phyloP scores from a whole-genome alignment of 305 asterid genomes.

The Solanum chacoense region DNA sequence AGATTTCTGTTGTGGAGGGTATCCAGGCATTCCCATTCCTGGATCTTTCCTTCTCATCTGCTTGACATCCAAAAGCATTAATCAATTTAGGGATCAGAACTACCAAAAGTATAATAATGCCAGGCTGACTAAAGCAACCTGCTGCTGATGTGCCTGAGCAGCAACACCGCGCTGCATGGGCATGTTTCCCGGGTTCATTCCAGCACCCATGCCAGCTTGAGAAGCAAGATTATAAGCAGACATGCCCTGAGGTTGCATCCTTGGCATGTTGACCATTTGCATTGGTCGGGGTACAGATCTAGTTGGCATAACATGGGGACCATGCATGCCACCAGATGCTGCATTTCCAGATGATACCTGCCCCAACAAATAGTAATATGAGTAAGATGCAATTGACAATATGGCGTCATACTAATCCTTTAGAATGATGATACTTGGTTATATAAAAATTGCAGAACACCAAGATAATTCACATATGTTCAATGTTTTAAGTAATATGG shows the following conservation, averaged over 20 bases:
- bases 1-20: conserved; percentile 89
- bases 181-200: conserved; percentile 67
- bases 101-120: background rate
- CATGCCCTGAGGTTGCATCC: conserved; percentile 80
- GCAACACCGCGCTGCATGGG: conserved; percentile 91
- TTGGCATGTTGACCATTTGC: conserved; percentile 72
- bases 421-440: background rate
- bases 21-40: conserved; percentile 76
- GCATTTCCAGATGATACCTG: conserved; percentile 73
- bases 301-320: conserved; percentile 66
- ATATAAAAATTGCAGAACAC: background rate
- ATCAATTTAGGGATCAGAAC: background rate
- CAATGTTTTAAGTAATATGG: background rate
- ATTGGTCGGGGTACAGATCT: conserved; percentile 79
- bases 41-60: conserved; percentile 92
- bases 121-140: conserved; percentile 8
- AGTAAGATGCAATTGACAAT: background rate
- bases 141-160: conserved; percentile 86
- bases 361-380: background rate
- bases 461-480: background rate
- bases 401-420: background rate
- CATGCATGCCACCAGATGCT: conserved; percentile 53
- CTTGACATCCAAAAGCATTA: conserved; percentile 7
- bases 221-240: conserved; percentile 70
- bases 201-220: conserved; percentile 80